These are phyloP conservation scores for Fusarium sp. DNA, from an alignment of 2,329 filamentous ascomycete genomes.

Conservation along the genomic window DNA sequence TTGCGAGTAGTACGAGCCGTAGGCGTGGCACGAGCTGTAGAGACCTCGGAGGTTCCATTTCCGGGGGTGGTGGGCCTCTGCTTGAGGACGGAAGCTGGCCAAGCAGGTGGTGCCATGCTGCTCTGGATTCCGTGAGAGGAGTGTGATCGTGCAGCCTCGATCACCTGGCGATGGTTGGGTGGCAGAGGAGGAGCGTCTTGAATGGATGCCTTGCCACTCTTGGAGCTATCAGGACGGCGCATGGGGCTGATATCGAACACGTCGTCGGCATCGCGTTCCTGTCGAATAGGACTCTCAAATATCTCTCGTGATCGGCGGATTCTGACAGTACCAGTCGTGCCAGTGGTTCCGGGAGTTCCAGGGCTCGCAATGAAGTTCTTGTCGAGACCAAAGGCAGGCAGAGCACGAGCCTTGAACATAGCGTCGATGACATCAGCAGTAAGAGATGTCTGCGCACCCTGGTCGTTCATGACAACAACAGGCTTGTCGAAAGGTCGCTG, in stretches of 20 bases:
- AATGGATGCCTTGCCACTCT: constrained; percentile 68
- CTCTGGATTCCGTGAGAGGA: constrained; percentile 63
- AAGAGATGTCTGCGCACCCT: constrained; percentile 84
- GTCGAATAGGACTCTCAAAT: constrained; percentile 58
- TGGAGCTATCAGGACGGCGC: constrained; percentile 77
- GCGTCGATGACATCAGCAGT: constrained; percentile 86
- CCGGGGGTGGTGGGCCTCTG: constrained; percentile 73
- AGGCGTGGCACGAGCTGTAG: constrained; percentile 64
- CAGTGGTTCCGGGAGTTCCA: constrained; percentile 53
- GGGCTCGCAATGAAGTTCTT: constrained; percentile 53
- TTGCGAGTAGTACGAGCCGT: constrained; percentile 68
- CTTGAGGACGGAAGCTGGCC: constrained; percentile 80
- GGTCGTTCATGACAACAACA: constrained; percentile 69
- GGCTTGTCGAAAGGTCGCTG: constrained; percentile 67
- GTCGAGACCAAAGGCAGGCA: constrained; percentile 46
- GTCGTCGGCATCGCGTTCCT: constrained; percentile 58
- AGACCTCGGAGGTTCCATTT: constrained; percentile 54
- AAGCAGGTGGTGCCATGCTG: constrained; percentile 85
- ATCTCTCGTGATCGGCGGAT: constrained; percentile 65
- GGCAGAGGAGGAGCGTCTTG: constrained; percentile 78
- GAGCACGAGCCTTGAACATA: constrained; percentile 68
- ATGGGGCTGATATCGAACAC: constrained; percentile 54
- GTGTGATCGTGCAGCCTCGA: constrained; percentile 79
- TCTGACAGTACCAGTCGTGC: constrained; percentile 58
- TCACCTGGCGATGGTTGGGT: constrained; percentile 83